Percentiles rank a stretch among this genome's conserved stretches.
These are phyloP conservation scores for Collybia nuda DNA, from an alignment of 768 basidiomycete species.

Conservation along the genomic window DNA sequence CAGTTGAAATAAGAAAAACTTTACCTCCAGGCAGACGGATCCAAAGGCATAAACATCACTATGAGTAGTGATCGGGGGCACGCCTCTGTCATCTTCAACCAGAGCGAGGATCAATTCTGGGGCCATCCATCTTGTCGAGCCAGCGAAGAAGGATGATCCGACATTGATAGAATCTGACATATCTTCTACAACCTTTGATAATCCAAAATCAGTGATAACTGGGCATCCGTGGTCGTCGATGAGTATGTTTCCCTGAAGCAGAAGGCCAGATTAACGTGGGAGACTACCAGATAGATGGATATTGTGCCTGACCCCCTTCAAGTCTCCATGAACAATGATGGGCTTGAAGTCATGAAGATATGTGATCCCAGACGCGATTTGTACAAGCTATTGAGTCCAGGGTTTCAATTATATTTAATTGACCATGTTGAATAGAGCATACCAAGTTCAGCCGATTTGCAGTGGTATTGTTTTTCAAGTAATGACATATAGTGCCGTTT, in stretches of 20 bases:
- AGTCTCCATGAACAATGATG: constrained; percentile 57
- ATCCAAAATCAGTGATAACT: constrained; percentile 62
- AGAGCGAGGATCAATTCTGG: constrained; percentile 55
- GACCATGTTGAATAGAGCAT: constrained; percentile 11
- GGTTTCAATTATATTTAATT: neutral
- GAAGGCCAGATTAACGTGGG: neutral
- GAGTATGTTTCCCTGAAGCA: constrained; percentile 52
- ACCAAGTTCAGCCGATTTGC: constrained; percentile 51
- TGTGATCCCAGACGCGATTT: constrained; percentile 55
- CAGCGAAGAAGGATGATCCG: constrained; percentile 44
- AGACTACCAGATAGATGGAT: neutral
- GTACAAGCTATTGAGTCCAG: constrained; percentile 37
- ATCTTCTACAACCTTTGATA: constrained; percentile 58
- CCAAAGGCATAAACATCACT: constrained; percentile 65
- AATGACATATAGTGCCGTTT: constrained; percentile 54
- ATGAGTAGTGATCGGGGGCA: constrained; percentile 45
- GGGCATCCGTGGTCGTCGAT: constrained; percentile 50
- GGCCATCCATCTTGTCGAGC: constrained; percentile 55
- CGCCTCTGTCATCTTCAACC: constrained; percentile 41
- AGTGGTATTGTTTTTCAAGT: constrained; percentile 40
- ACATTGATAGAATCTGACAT: constrained; percentile 37
- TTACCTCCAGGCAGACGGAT: constrained; percentile 58
- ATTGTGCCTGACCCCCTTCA: constrained; percentile 50
- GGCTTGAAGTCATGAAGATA: constrained; percentile 59
- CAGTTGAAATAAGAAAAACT: neutral